Evolutionary conservation across 306 rosid genomes (phyloP).

Genomic region (Fragaria nilgerrensis): DNA sequence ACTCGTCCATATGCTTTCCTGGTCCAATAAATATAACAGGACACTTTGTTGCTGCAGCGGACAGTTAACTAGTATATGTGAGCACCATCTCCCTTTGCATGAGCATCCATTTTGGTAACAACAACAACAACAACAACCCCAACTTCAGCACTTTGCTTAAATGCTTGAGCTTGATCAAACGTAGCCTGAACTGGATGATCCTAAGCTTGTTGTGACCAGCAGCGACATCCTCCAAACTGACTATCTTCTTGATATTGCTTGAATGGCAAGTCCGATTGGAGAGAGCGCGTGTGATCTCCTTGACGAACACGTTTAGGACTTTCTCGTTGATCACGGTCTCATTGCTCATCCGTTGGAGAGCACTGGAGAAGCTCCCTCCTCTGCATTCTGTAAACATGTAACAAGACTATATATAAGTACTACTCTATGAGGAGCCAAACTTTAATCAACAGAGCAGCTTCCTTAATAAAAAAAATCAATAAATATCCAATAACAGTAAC

Average conservation of each 20-base stretch:
- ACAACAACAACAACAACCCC: slow-evolving; percentile 72
- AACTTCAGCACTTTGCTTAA: slow-evolving; percentile 70
- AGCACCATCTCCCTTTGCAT: slow-evolving; percentile 86
- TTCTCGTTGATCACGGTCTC: slow-evolving; percentile 89
- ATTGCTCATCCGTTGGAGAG: slow-evolving; percentile 95
- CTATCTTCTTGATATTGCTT: slow-evolving; percentile 81
- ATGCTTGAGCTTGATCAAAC: slow-evolving; percentile 85
- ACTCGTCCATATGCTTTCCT: slow-evolving; percentile 84
- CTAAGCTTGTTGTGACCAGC: slow-evolving; percentile 85
- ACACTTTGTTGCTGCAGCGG: slow-evolving; percentile 87
- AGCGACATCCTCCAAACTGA: slow-evolving; percentile 78
- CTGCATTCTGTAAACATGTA: too few species aligned
- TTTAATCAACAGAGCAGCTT: too few species aligned
- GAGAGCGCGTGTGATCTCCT: slow-evolving; percentile 92
- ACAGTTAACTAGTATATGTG: slow-evolving; percentile 36
- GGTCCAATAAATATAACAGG: slow-evolving; percentile 81
- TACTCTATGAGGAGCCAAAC: too few species aligned
- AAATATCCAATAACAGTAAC: too few species aligned
- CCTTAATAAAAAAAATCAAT: too few species aligned
- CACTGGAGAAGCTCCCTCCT: slow-evolving; percentile 91
- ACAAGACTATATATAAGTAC: too few species aligned
- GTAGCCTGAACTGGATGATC: slow-evolving; percentile 93
- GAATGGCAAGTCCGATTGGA: slow-evolving; percentile 85
- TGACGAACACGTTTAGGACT: slow-evolving; percentile 78
- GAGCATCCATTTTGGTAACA: slow-evolving; percentile 82